These are phyloP conservation scores for Termitomyces sp. DNA, from an alignment of 768 basidiomycete genomes.

Conservation along the genomic window DNA sequence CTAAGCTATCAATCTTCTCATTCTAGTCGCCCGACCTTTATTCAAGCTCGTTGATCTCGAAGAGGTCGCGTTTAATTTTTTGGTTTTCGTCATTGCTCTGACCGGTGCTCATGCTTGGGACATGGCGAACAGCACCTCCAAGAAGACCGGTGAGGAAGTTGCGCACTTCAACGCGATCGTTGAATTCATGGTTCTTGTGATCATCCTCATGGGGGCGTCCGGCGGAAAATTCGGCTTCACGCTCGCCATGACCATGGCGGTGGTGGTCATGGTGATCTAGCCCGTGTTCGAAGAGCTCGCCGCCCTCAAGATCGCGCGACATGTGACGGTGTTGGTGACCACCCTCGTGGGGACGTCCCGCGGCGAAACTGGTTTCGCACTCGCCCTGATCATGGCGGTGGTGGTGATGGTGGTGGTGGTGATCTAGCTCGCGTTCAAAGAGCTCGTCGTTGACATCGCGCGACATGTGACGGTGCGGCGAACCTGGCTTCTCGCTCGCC, in stretches of 20 bases:
- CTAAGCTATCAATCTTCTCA: background rate
- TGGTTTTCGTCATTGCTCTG: background rate
- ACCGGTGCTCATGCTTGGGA: background rate
- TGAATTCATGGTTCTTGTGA: background rate
- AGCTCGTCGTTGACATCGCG: background rate
- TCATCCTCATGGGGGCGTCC: background rate
- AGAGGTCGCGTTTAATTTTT: background rate
- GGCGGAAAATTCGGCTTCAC: background rate
- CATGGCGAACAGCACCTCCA: background rate
- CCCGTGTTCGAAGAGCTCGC: background rate
- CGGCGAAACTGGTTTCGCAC: background rate
- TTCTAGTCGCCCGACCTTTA: background rate
- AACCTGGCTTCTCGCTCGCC: background rate
- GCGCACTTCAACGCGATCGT: background rate
- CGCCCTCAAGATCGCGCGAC: background rate
- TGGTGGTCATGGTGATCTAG: background rate
- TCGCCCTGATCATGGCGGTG: background rate
- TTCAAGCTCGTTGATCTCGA: conserved; percentile 7
- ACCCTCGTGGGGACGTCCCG: background rate
- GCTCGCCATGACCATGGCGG: background rate
- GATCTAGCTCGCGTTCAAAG: background rate
- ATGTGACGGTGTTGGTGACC: background rate
- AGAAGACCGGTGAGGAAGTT: background rate
- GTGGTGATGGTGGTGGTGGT: background rate
- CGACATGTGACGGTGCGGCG: too few species aligned